phyloP scores from a whole-genome alignment of 805 yeast genomes.

The Zygotorulaspora sp. region DNA sequence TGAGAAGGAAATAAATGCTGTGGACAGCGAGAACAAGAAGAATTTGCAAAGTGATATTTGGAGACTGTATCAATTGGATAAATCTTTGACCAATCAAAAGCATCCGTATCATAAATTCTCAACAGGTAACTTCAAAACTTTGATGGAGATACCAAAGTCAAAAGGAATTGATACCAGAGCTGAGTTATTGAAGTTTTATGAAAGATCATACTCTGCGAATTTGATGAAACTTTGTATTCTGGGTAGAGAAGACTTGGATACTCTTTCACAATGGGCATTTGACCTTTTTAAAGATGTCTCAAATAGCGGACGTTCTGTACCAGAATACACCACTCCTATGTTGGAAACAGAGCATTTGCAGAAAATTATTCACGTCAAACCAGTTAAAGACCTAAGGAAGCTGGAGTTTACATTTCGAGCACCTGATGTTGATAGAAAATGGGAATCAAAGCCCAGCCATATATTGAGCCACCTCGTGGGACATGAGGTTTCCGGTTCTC shows the following conservation, averaged over 20 bases:
- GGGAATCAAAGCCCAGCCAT: conserved; percentile 65
- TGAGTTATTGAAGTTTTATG: conserved; percentile 71
- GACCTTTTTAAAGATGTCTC: conserved; percentile 61
- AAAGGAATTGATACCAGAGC: conserved; percentile 72
- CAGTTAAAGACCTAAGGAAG: conserved; percentile 74
- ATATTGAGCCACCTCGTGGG: conserved; percentile 82
- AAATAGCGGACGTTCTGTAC: conserved; percentile 38
- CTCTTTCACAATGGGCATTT: conserved; percentile 64
- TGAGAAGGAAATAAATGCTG: conserved; percentile 90
- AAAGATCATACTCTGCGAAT: conserved; percentile 71
- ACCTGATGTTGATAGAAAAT: conserved; percentile 68
- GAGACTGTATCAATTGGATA: conserved; percentile 83
- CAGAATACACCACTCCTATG: conserved; percentile 41
- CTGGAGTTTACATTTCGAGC: conserved; percentile 65
- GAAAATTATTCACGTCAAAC: conserved; percentile 60
- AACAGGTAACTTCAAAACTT: conserved; percentile 79
- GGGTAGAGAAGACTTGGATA: conserved; percentile 75
- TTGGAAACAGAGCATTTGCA: conserved; percentile 46
- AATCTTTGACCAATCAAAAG: conserved; percentile 59
- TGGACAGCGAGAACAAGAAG: conserved; percentile 93
- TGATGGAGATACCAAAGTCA: conserved; percentile 58
- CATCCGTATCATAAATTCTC: conserved; percentile 89
- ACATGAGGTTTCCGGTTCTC: conserved; percentile 87
- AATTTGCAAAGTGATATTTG: conserved; percentile 85
- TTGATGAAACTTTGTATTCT: conserved; percentile 82